phyloP scores from a whole-genome alignment of 2,329 filamentous ascomycete species.

The Paracoccidioides brasiliensis region DNA sequence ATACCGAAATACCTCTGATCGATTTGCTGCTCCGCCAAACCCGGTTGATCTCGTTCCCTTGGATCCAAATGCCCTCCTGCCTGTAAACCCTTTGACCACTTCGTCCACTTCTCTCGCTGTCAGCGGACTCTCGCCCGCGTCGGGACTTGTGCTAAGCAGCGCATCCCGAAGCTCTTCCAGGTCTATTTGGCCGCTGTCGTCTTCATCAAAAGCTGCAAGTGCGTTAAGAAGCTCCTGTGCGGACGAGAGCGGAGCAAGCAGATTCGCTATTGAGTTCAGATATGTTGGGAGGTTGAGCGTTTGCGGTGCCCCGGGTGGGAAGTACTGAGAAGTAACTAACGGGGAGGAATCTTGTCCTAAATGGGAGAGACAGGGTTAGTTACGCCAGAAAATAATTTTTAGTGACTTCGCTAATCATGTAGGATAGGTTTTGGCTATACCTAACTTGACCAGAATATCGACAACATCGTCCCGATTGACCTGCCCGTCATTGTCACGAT shows the following conservation, averaged over 20 bases:
- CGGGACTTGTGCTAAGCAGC: constrained; percentile 66
- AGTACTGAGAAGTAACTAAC: constrained; percentile 65
- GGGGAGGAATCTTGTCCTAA: constrained; percentile 60
- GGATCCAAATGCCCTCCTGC: constrained; percentile 66
- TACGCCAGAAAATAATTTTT: not conserved
- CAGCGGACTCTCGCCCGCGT: constrained; percentile 50
- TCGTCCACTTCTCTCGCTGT: constrained; percentile 67
- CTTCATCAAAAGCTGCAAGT: constrained; percentile 89
- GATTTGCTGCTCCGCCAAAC: constrained; percentile 42
- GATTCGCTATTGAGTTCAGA: constrained; percentile 64
- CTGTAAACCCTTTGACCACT: constrained; percentile 76
- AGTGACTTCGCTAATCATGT: not conserved
- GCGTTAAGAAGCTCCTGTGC: constrained; percentile 72
- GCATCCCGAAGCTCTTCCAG: constrained; percentile 70
- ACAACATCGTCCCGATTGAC: constrained; percentile 73
- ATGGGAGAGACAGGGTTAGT: not conserved
- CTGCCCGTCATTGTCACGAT: constrained; percentile 72
- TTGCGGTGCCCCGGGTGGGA: constrained; percentile 54
- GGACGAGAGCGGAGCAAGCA: constrained; percentile 62
- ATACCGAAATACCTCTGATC: constrained; percentile 86
- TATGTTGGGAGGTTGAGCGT: constrained; percentile 77
- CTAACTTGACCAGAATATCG: constrained; percentile 77
- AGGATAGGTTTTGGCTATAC: constrained; percentile 28
- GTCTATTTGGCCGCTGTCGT: constrained; percentile 88
- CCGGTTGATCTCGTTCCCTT: constrained; percentile 31